phyloP scores from a whole-genome alignment of 2,329 filamentous ascomycete species.

The Epichloe amarillans region DNA sequence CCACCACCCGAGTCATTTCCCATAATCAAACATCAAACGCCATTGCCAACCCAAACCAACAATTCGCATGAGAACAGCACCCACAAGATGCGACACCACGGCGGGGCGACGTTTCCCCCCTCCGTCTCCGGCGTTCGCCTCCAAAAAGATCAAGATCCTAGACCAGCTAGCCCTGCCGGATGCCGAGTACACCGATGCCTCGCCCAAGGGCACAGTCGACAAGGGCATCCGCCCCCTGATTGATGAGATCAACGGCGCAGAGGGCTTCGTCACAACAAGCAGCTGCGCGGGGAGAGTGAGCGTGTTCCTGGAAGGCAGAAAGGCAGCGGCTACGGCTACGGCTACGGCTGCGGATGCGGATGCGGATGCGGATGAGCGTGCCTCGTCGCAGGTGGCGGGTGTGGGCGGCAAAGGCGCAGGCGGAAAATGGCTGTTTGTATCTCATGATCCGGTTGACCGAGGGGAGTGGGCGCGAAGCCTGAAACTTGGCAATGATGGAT shows the following conservation, averaged over 20 bases:
- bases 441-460: slow-evolving; percentile 49
- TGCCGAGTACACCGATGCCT: slow-evolving; percentile 65
- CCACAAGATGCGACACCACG: slow-evolving; percentile 13
- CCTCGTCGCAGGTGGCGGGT: slow-evolving; percentile 32
- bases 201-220: slow-evolving; percentile 82
- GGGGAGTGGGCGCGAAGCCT: slow-evolving; percentile 20
- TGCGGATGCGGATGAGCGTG: slow-evolving; percentile 5
- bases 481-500: slow-evolving; percentile 10
- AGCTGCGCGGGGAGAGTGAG: slow-evolving; percentile 82
- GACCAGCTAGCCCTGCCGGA: slow-evolving; percentile 54
- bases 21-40: not conserved
- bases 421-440: slow-evolving; percentile 76
- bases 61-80: not conserved
- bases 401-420: slow-evolving; percentile 77
- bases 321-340: slow-evolving; percentile 14
- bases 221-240: slow-evolving; percentile 65
- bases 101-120: slow-evolving; percentile 12
- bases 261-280: slow-evolving; percentile 79
- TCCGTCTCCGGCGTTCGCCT: slow-evolving; percentile 31
- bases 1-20: not conserved
- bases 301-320: slow-evolving; percentile 73
- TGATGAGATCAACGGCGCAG: slow-evolving; percentile 57
- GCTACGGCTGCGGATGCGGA: not conserved
- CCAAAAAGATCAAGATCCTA: slow-evolving; percentile 62
- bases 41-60: not conserved